A percentile compares a stretch with the other conserved stretches of the same genome.
phyloP scores from a whole-genome alignment of 2,329 filamentous ascomycete species.

The Aspergillus tubingensis region DNA sequence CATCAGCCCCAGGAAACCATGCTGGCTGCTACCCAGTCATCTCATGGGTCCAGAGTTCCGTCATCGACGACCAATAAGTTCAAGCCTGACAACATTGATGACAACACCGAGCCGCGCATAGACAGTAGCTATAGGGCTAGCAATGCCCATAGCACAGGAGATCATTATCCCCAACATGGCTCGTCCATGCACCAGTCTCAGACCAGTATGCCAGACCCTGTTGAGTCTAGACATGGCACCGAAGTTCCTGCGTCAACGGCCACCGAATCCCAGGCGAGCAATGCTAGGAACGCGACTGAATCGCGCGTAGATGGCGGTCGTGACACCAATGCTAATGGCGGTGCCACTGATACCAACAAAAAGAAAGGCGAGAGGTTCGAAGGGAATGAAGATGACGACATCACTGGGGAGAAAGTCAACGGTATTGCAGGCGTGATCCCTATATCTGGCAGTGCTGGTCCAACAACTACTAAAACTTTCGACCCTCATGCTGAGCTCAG shows the following conservation, averaged over 20 bases:
- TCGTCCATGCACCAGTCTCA: not conserved
- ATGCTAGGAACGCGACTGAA: not conserved
- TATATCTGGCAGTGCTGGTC: slow-evolving; percentile 4
- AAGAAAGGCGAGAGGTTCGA: not conserved
- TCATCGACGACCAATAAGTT: too few relatives aligned
- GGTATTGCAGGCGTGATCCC: slow-evolving; percentile 3
- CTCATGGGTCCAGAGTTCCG: too few relatives aligned
- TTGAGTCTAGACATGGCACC: not conserved
- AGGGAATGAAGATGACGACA: not conserved
- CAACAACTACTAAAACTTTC: slow-evolving; percentile 4
- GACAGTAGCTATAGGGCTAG: too few relatives aligned
- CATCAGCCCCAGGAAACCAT: too few relatives aligned
- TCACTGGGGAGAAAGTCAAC: slow-evolving; percentile 1
- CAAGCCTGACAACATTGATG: too few relatives aligned
- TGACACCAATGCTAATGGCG: not conserved
- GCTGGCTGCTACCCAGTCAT: too few relatives aligned
- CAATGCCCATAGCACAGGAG: not conserved
- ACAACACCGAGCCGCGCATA: too few relatives aligned
- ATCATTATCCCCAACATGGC: not conserved
- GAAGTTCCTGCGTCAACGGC: not conserved
- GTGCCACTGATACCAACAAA: not conserved
- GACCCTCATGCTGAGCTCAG: not conserved
- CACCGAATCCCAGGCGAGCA: not conserved
- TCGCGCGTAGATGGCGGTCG: not conserved
- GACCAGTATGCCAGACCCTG: not conserved